Evolutionary conservation across 2,329 filamentous ascomycete species (phyloP), one percentile per base, ranked within the genome.

Genomic region (Lasiodiplodia gonubiensis): DNA sequence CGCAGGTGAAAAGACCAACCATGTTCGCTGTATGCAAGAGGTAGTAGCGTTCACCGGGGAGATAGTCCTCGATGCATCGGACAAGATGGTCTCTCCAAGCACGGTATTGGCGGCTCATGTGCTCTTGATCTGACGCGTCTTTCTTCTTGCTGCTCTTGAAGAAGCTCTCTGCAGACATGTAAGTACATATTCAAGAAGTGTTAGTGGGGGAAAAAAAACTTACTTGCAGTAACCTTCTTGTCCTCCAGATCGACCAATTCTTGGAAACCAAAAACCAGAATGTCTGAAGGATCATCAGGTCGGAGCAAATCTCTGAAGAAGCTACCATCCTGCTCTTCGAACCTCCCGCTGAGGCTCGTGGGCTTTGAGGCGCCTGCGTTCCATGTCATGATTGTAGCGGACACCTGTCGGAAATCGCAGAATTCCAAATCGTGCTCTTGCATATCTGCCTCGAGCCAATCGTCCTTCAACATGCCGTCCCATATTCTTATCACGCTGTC

Each of bases 221-320:
- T 79, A 88, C 89, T 97, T n/a, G 95, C 95, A 25, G 94, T 98
- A 61, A 96, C 91, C 72, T 94, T 96, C 82, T 98, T 98, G 80
- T 99, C 92, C 78, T 99, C 95, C 8, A 99, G 84, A 75, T 99
- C 95, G 4, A 99, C 95, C n/a, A 99, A 85, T 79, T 99, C 95
- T 78, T 99, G 95, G 78, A 99, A 99, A 1, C 94, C 94, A 82
- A 99, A 99, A 0, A 98, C 88, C 2, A 98, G 81, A 60, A 99
- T 93, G 72, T 98, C 95, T 0, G 95, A 93, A 8, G 91, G 89
- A 48, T 90, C 86, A 69, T 91, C 89, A n/a, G 86, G 87, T 70
- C 90, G 87, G 30, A 99, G 83, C 18, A 97, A 85, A 67, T 94
- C 88, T 70, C 89, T 88, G 74, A 98, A 91, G 77, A 98, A 98